Evolutionary conservation across 306 rosid genomes (phyloP).

Genomic region (Glycine soja): DNA sequence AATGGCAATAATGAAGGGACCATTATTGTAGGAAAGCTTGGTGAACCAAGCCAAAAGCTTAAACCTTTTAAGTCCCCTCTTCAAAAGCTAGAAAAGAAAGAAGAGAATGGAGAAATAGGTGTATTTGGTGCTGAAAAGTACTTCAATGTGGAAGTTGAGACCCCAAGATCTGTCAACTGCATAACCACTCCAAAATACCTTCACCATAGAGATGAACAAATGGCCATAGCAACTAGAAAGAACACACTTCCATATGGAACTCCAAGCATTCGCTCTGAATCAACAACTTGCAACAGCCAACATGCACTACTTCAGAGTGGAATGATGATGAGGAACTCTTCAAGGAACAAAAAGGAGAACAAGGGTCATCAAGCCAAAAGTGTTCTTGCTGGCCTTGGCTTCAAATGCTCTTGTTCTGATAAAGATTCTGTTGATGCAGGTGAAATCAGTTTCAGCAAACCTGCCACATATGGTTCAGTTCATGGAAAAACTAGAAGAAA

Average conservation of each 20-base stretch:
- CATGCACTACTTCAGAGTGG: constrained; percentile 55
- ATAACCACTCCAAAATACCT: constrained; percentile 39
- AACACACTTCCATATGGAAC: constrained; percentile 55
- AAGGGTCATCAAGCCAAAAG: constrained; percentile 1
- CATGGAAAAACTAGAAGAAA: constrained; percentile 47
- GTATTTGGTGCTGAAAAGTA: constrained; percentile 90
- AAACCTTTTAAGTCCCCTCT: constrained; percentile 18
- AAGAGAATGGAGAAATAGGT: constrained; percentile 71
- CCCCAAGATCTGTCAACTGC: constrained; percentile 36
- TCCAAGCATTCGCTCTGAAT: constrained; percentile 75
- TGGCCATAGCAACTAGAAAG: constrained; percentile 42
- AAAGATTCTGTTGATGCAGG: constrained; percentile 67
- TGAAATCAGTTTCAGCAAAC: constrained; percentile 64
- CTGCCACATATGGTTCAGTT: constrained; percentile 33
- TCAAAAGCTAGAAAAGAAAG: constrained; percentile 35
- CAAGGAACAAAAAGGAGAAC: background rate
- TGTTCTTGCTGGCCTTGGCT: constrained; percentile 65
- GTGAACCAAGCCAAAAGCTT: constrained; percentile 47
- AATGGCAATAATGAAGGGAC: background rate
- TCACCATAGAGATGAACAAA: constrained; percentile 38
- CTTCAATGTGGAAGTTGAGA: constrained; percentile 71
- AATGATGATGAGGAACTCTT: constrained; percentile 40
- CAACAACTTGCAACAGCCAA: constrained; percentile 84
- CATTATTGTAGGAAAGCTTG: background rate
- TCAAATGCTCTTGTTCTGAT: constrained; percentile 73